Percentiles rank a stretch among this genome's conserved stretches.
phyloP scores from a whole-genome alignment of 257 asterid species.

The Leptodermis oblonga region DNA sequence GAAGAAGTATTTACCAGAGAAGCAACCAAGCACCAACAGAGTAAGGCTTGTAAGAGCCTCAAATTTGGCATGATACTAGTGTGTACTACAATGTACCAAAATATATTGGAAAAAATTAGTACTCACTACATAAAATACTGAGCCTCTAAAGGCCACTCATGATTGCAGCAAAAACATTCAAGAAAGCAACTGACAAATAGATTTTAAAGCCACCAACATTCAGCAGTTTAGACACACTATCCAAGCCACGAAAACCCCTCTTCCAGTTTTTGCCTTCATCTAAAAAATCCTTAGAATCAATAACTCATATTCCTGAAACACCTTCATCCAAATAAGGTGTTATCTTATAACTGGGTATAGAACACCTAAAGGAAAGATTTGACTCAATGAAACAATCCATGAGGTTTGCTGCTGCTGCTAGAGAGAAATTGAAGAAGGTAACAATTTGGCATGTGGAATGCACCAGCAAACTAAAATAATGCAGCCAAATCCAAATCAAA shows the following conservation, averaged over 20 bases:
- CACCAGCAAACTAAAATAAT: neutral
- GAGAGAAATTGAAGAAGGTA: neutral
- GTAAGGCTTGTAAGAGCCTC: neutral
- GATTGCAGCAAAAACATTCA: constrained; percentile 1
- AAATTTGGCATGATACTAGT: neutral
- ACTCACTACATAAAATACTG: neutral
- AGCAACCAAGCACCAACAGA: neutral
- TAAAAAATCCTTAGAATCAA: too few relatives aligned
- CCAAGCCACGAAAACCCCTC: neutral
- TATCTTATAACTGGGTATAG: neutral
- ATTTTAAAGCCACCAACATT: too few relatives aligned
- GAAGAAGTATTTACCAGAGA: too few relatives aligned
- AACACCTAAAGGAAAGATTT: neutral
- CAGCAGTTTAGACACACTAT: neutral
- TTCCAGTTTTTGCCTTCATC: neutral
- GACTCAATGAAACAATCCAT: neutral
- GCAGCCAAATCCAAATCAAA: too few relatives aligned
- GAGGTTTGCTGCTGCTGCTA: neutral
- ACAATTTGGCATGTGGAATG: neutral
- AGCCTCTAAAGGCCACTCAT: neutral
- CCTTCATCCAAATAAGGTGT: too few relatives aligned
- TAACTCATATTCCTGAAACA: too few relatives aligned
- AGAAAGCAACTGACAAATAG: neutral
- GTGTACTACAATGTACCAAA: neutral
- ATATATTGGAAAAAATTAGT: neutral